These are phyloP conservation scores for Cryptosporidium canis DNA, from an alignment of 169 alveolate species.

Conservation along the genomic window DNA sequence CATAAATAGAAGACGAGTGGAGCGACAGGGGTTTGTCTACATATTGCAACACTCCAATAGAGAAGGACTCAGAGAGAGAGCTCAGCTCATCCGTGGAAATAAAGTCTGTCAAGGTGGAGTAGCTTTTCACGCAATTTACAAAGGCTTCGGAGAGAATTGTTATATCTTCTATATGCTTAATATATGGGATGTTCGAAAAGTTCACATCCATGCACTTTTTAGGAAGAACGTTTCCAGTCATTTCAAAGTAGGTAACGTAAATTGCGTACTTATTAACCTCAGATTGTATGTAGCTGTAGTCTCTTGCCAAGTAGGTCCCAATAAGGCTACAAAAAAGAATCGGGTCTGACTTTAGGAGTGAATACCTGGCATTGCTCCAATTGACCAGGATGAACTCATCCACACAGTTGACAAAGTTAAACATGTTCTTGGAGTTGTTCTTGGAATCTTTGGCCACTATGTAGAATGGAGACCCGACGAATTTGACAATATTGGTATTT, in stretches of 20 bases:
- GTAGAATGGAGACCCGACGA: background rate
- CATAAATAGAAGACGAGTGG: conserved; percentile 23
- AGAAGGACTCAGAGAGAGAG: background rate
- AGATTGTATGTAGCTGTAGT: background rate
- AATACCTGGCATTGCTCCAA: conserved; percentile 37
- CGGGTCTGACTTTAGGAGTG: conserved; percentile 51
- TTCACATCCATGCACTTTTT: conserved; percentile 18
- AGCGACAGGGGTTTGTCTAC: conserved; percentile 51
- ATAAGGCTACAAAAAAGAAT: conserved; percentile 16
- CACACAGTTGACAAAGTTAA: conserved; percentile 39
- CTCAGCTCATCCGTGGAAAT: conserved; percentile 5
- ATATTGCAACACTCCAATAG: conserved; percentile 10
- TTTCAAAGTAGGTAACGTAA: conserved; percentile 10
- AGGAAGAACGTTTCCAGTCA: conserved; percentile 20
- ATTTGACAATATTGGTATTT: background rate
- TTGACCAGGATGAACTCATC: conserved; percentile 26
- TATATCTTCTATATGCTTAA: conserved; percentile 8
- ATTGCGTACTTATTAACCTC: conserved; percentile 42
- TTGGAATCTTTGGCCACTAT: background rate
- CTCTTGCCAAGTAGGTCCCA: conserved; percentile 46
- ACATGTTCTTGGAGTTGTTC: conserved; percentile 7
- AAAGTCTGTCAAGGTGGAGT: conserved; percentile 6
- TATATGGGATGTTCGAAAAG: background rate
- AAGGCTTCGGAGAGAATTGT: background rate
- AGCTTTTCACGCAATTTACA: conserved; percentile 20